Evolutionary conservation across 768 basidiomycete genomes (phyloP), one percentile per base, ranked within the genome.

Genomic region (Russula virescens): DNA sequence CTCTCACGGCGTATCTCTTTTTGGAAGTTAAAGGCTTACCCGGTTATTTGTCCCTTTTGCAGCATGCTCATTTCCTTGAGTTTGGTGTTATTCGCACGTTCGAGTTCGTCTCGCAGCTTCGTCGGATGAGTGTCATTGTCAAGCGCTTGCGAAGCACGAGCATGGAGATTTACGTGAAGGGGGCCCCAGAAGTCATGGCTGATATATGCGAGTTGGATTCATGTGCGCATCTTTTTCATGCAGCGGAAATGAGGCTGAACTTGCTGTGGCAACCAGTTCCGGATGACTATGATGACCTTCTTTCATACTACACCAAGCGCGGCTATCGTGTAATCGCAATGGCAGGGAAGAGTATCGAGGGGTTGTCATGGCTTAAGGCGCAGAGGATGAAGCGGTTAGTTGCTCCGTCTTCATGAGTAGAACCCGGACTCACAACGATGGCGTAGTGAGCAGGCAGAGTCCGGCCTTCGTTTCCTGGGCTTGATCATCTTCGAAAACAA

Each of bases 141-240:
- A 99, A 98, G 73, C 81, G 93, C 55, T 81, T 99, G 57, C 97
- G 89, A 73, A 95, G 95, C 67, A 84, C 75, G 57, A 93, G 90
- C 72, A 98, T 99, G 94, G 97, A 99, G 72, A 81, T 98, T 13
- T 98, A 98, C 71, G 94, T 95, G 69, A 99, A 99, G 72, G 97
- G 97, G n/a, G 97, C 97, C 2, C 97, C 97, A 0, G 97, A 99
- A 74, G 93, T 98, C 60, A 98, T 99, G 95, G 73, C 76, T 8
- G 94, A 95, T 46, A 98, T 99, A 60, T 99, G 97, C 72, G 89
- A 94, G 58, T 86, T 80, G 64, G 83, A 88, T 55, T 91, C 95
- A n/a, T 87, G 96, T 98, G 69, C 68, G 94, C 78, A 5, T 42
- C 35, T 38, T 64, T 49, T n/a, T 62, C 58, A 23, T 45, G 5